phyloP scores from a whole-genome alignment of 2,329 filamentous ascomycete species.

The Penicillium oxalicum region DNA sequence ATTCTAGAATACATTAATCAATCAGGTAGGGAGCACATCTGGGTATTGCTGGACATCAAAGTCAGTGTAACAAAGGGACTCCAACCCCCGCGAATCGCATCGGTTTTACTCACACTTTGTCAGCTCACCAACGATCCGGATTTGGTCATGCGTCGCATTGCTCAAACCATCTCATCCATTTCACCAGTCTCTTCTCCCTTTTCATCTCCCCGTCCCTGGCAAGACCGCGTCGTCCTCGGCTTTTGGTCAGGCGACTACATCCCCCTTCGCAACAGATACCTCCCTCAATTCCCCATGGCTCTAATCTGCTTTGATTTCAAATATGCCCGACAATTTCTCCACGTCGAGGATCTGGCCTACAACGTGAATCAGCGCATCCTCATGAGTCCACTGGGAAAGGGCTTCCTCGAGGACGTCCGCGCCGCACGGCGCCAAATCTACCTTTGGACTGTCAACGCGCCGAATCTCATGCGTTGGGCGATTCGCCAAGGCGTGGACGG shows the following conservation, averaged over 20 bases:
- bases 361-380: constrained; percentile 68
- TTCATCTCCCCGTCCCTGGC: constrained; percentile 50
- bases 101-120: background rate
- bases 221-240: constrained; percentile 67
- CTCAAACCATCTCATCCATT: constrained; percentile 55
- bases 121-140: constrained; percentile 46
- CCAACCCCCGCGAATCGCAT: background rate
- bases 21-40: constrained; percentile 61
- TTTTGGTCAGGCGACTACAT: constrained; percentile 75
- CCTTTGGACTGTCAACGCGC: constrained; percentile 82
- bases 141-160: constrained; percentile 64
- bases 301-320: constrained; percentile 40
- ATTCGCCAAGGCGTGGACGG: constrained; percentile 64
- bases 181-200: constrained; percentile 43
- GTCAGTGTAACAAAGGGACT: constrained; percentile 34
- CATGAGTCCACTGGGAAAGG: constrained; percentile 59
- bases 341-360: constrained; percentile 60
- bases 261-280: constrained; percentile 54
- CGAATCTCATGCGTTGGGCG: constrained; percentile 74
- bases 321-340: constrained; percentile 67
- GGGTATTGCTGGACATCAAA: constrained; percentile 87
- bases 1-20: constrained; percentile 65
- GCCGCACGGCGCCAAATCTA: constrained; percentile 56
- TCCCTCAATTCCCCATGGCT: constrained; percentile 32
- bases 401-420: constrained; percentile 60